Evolutionary conservation across 306 rosid species (phyloP), one percentile per base, ranked within the genome.

Genomic region (Senna tora): DNA sequence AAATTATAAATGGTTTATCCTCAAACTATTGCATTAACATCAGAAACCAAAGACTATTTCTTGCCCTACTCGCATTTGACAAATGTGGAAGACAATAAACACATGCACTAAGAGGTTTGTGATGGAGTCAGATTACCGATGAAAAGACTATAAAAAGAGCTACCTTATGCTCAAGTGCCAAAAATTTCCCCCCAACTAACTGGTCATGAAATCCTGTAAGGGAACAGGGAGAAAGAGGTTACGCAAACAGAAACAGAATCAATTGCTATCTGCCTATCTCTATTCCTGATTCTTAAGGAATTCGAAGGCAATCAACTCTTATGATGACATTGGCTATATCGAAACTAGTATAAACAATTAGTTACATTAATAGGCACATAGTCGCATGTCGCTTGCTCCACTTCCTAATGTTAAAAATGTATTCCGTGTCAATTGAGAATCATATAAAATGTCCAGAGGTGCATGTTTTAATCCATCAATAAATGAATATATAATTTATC

Each of bases 401-500:
- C 36, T 65, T 52, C 19, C 43, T 34, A 25, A 55, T 12, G 25
- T 68, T 56, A 15, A 11, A 28, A 6, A 20, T 21, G 13, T 46
- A 34, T 49, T 30, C 30, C 25, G 34, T 32, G 55, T 41, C 75
- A 38, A 64, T 38, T 39, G 21, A 64, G 72, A 25, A 15, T 42
- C 32, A 53, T 9, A 33, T 34, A 67, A 28, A 52, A 81, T 50
- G 56, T 72, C 58, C 22, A 14, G 25, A 12, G 28, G 22, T 62
- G 65, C 19, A 72, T 32, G 52, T 34, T 76, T 72, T 64, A 21
- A 34, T 60, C 69, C 69, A 28, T 66, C 69, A 76, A 53, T 17
- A 51, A 60, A 56, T 12, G 62, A 28, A 13, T 55, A 25, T n/a
- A n/a, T n/a, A n/a, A n/a, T n/a, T 25, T 53, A 19, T 30, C 17